phyloP scores from a whole-genome alignment of 1,284 basidiomycete genomes.

The Boletus austroedulis region DNA sequence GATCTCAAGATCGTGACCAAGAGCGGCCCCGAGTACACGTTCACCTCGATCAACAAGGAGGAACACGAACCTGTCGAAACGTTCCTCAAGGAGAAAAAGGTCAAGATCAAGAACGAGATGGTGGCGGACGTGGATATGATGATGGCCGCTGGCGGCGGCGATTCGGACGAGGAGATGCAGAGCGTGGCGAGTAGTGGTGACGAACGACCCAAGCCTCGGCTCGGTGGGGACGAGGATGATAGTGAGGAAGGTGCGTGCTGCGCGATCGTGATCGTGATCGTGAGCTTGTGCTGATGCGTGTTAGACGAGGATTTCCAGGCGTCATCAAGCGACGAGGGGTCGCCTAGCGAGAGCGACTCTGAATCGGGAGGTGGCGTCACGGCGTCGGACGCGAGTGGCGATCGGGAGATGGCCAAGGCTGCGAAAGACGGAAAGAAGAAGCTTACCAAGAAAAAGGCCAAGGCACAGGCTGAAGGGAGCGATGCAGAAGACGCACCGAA shows the following conservation, averaged over 20 bases:
- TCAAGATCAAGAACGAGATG: constrained; percentile 96
- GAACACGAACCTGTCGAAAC: constrained; percentile 86
- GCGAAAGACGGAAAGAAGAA: constrained; percentile 45
- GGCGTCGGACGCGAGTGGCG: constrained; percentile 77
- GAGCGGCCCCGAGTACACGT: constrained; percentile 79
- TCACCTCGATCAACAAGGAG: constrained; percentile 94
- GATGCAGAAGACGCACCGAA: constrained; percentile 47
- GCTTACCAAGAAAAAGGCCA: constrained; percentile 37
- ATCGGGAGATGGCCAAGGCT: constrained; percentile 56
- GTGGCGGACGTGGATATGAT: constrained; percentile 79
- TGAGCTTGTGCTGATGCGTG: constrained; percentile 17
- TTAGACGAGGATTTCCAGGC: constrained; percentile 86
- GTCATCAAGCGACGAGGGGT: constrained; percentile 80
- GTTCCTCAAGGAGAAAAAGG: constrained; percentile 88
- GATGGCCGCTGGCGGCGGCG: constrained; percentile 64
- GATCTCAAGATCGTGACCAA: constrained; percentile 91
- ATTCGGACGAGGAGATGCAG: constrained; percentile 85
- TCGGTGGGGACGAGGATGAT: constrained; percentile 66
- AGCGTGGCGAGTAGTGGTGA: constrained; percentile 72
- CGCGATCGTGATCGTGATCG: not conserved
- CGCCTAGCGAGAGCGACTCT: constrained; percentile 73
- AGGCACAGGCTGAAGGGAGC: constrained; percentile 37
- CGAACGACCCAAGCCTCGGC: constrained; percentile 53
- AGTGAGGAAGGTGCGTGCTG: constrained; percentile 76
- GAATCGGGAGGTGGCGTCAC: constrained; percentile 60